Percentiles rank a stretch among this genome's conserved stretches.
phyloP scores from a whole-genome alignment of 176 grass and related monocot species.

The Oropetium thomaeum region DNA sequence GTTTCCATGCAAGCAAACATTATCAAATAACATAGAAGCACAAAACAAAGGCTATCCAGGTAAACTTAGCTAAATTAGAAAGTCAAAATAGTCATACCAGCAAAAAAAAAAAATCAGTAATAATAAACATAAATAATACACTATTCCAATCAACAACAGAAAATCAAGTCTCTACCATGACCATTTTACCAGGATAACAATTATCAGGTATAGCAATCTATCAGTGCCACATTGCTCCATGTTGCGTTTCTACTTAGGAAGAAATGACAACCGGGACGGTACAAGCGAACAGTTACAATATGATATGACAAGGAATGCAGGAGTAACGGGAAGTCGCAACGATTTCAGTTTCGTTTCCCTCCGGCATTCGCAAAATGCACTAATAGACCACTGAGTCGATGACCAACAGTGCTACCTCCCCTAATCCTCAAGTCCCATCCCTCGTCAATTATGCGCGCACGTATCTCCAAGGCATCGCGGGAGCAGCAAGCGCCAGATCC shows the following conservation, averaged over 20 bases:
- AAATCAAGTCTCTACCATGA: too few relatives aligned
- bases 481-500: background rate
- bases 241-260: background rate
- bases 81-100: background rate
- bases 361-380: background rate
- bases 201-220: background rate
- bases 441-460: constrained; percentile 1
- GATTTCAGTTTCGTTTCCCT: background rate
- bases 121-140: background rate
- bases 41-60: background rate
- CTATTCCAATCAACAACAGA: background rate
- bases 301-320: background rate
- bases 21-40: background rate
- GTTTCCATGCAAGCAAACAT: background rate
- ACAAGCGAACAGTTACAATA: background rate
- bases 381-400: background rate
- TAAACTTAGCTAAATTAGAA: background rate
- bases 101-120: too few relatives aligned
- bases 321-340: background rate
- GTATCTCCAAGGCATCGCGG: background rate
- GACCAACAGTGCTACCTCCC: background rate
- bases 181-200: too few relatives aligned
- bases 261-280: background rate
- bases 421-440: background rate
- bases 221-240: constrained; percentile 20